Base-by-base conservation (phyloP, 2,329 filamentous ascomycete species). In the Aspergillus sp. region DNA sequence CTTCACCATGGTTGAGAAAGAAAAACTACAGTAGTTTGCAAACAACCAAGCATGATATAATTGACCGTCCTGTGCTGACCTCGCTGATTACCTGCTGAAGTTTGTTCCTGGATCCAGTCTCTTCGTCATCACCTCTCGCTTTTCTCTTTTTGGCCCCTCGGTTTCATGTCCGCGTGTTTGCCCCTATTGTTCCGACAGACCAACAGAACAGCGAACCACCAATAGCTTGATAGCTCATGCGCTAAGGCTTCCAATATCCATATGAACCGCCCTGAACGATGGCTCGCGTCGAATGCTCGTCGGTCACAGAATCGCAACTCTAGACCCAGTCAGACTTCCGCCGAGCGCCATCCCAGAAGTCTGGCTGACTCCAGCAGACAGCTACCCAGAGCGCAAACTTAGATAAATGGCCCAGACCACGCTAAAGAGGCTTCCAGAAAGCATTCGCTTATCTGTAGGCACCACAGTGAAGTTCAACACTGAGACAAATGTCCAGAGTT, bases 401-500 rank as follows among this genome's bases (percentile, higher is more conserved):
- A 78, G 63, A 62, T 77, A 77, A 29, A 77, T 69, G 3, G 69
- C 74, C 75, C 75, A 78, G 49, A 74, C 62, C 39, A 77, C 67
- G 12, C 75, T 75, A 55, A 77, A 73, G 14, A 75, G 49, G 52
- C 68, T 73, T 3, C 69, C 70, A 29, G 77, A 70, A 22, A 78
- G 64, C 54, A 77, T 55, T 31, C 76, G 63, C 55, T 71, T 68
- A 18, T 74, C 66, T 3, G 70, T 67, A 6, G 76, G 76, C 9
- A 78, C 67, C 9, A 77, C 65, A 0, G 73, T 73, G 61, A 77
- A 78, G 60, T 72, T 74, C 36, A 77, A 58, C 18, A 77, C 55
- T 18, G 76, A 76, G 10, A 77, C 74, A 54, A 77, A 58, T 1
- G 75, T 75, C 76, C 76, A 78, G 14, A 78, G 58, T 56, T 77